A percentile compares a stretch with the other conserved stretches of the same genome.
Evolutionary conservation across 2,329 filamentous ascomycete genomes (phyloP).

Genomic region (Zarea fungicola): DNA sequence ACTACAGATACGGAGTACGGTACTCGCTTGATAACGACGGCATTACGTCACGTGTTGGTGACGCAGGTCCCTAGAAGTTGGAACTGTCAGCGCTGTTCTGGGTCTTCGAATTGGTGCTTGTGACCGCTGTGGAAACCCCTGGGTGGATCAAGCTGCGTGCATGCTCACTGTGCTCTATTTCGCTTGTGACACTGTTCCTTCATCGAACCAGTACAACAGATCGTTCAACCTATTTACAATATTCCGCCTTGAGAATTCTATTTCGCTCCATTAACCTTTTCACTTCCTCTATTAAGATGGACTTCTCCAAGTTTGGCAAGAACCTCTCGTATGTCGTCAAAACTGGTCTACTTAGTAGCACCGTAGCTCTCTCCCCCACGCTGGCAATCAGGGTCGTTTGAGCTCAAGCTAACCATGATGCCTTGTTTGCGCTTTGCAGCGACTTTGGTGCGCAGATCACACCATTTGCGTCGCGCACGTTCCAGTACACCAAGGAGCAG

Average conservation of each 20-base stretch:
- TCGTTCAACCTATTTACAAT: neutral
- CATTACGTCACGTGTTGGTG: conserved; percentile 10
- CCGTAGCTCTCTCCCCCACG: conserved; percentile 12
- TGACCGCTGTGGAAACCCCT: conserved; percentile 12
- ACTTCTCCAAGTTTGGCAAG: conserved; percentile 56
- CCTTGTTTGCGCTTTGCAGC: conserved; percentile 25
- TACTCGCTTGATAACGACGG: neutral
- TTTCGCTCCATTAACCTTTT: conserved; percentile 4
- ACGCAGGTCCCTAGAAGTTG: neutral
- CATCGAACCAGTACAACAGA: conserved; percentile 6
- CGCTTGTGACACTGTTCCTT: conserved; percentile 28
- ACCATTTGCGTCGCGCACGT: conserved; percentile 87
- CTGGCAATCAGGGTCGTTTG: conserved; percentile 6
- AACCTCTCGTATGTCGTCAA: conserved; percentile 44
- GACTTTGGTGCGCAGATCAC: conserved; percentile 75
- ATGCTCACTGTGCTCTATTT: conserved; percentile 22
- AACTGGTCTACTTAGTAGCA: conserved; percentile 1
- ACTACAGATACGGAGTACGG: too few relatives aligned
- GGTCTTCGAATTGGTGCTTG: neutral
- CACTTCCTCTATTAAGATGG: conserved; percentile 36
- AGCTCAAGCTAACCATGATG: conserved; percentile 1
- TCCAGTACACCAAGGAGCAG: conserved; percentile 98
- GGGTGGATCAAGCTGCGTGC: conserved; percentile 18
- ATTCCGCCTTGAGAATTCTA: neutral
- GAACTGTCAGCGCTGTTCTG: neutral